Base-by-base conservation (phyloP, 2,329 filamentous ascomycete genomes). In the Ophioceras dolichostomum region DNA sequence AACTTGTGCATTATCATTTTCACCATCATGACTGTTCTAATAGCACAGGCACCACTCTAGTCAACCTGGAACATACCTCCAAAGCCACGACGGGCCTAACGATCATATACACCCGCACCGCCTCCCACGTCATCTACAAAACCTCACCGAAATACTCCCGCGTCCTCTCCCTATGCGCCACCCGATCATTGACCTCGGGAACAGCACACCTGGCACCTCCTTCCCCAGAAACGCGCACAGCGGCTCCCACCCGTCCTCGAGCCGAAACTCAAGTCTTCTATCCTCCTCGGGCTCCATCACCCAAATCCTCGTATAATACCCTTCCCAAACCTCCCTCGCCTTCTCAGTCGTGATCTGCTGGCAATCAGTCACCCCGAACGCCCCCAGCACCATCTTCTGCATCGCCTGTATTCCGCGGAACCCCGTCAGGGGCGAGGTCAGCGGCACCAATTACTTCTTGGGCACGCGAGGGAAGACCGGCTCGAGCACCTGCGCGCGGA, bases 221-320 rank as follows among this genome's bases (percentile, higher is more conserved):
- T 58, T 56, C 12, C 50, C 53, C 2, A 63, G 41, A 32, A 64
- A 65, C 30, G 48, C 38, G 46, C 61, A 64, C 3, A 65, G 54
- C 9, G 60, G 59, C 34, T 47, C 54, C 60, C 61, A 64, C 12
- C 60, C 60, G 16, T 65, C 54, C 24, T 54, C 46, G 1, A 57
- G 48, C 9, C 52, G 48, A 51, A 53, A 63, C 34, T 62, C 59
- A 4, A 65, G 50, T 10, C 60, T 42, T 10, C 49, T 45, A 1
- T 58, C 54, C 5, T n/a, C n/a, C n/a, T n/a, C n/a, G n/a, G n/a
- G n/a, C n/a, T n/a, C n/a, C n/a, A n/a, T n/a, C n/a, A n/a, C n/a
- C n/a, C n/a, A n/a, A n/a, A n/a, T n/a, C n/a, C n/a, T n/a, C n/a
- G n/a, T n/a, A n/a, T n/a, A n/a, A n/a, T n/a, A n/a, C n/a, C n/a